These are phyloP conservation scores for Amanita brunnescens DNA, from an alignment of 768 basidiomycete species.

Conservation along the genomic window DNA sequence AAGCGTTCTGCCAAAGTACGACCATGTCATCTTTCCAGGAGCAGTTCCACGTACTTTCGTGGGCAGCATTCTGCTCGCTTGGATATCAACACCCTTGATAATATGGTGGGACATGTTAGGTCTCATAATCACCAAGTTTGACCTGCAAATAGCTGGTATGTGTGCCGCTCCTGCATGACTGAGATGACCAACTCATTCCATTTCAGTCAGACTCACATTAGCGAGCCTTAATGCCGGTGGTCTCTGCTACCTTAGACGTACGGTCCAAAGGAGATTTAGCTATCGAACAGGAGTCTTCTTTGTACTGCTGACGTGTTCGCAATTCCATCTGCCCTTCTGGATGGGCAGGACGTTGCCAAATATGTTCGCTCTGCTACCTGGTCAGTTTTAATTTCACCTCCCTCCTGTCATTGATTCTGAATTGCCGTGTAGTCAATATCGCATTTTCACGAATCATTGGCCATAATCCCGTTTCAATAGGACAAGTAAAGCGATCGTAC, in stretches of 20 bases:
- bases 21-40: conserved; percentile 84
- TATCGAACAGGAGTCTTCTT: conserved; percentile 47
- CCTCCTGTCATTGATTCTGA: not conserved
- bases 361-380: conserved; percentile 79
- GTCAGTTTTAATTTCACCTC: conserved; percentile 31
- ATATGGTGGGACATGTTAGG: conserved; percentile 32
- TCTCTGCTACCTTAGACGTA: conserved; percentile 55
- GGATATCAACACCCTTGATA: conserved; percentile 42
- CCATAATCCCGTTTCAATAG: conserved; percentile 24
- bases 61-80: conserved; percentile 65
- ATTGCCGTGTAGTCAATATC: conserved; percentile 6
- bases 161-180: conserved; percentile 4
- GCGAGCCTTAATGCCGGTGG: conserved; percentile 55
- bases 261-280: conserved; percentile 59
- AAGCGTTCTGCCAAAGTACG: conserved; percentile 48
- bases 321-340: conserved; percentile 93
- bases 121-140: conserved; percentile 44
- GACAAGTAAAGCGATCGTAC: conserved; percentile 26
- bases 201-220: conserved; percentile 65
- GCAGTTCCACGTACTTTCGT: conserved; percentile 85
- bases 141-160: conserved; percentile 65
- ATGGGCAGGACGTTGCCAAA: conserved; percentile 92
- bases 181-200: not conserved
- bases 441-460: not conserved
- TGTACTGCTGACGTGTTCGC: conserved; percentile 61